Base-by-base conservation (phyloP, 2,329 filamentous ascomycete genomes). In the Paecilomyces variotii region DNA sequence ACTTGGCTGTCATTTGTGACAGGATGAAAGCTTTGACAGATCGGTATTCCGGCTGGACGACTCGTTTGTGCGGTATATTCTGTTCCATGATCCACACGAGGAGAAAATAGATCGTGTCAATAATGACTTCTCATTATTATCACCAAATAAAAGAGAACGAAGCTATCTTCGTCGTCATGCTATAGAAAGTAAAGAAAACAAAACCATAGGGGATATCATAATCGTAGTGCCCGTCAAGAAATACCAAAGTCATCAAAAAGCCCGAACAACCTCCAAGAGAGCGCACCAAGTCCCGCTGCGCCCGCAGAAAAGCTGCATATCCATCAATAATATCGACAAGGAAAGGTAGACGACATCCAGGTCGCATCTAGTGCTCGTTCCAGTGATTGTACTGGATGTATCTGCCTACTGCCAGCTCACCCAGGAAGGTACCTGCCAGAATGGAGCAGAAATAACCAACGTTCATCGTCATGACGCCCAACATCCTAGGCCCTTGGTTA, bases 401-500 rank as follows among this genome's bases (percentile, higher is more conserved):
- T 63, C 91, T 84, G 30, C 91, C 91, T 61, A 94, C 82, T 0
- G 84, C 82, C 51, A 97, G 76, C 71, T 94, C 94, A 26, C 93
- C 93, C n/a, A 95, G 70, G 69, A 97, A 97, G 1, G 88, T 83
- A 12, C 88, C 88, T 3, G 80, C 87, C 10, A 95, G 80, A n/a
- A 92, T 82, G 0, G 89, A 91, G 57, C 91, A 74, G 72, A 93
- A 93, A 71, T 94, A 94, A 11, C 90, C 90, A 14, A 93, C 83
- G 66, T 94, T 94, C 78, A 90, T 85, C 1, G 89, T 92, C 90
- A 94, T 96, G 70, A 95, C 88, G 12, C 89, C 90, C 76, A 96
- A 78, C 91, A 96, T 96, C 60, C 91, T 96, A 56, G 30, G 14
- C 19, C 14, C 54, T 12, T 6, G 7, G 34, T 56, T 45, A 56